Percentiles rank a stretch among this genome's conserved stretches.
These are phyloP conservation scores for Alternaria ethzedia DNA, from an alignment of 2,329 filamentous ascomycete species.

Conservation along the genomic window DNA sequence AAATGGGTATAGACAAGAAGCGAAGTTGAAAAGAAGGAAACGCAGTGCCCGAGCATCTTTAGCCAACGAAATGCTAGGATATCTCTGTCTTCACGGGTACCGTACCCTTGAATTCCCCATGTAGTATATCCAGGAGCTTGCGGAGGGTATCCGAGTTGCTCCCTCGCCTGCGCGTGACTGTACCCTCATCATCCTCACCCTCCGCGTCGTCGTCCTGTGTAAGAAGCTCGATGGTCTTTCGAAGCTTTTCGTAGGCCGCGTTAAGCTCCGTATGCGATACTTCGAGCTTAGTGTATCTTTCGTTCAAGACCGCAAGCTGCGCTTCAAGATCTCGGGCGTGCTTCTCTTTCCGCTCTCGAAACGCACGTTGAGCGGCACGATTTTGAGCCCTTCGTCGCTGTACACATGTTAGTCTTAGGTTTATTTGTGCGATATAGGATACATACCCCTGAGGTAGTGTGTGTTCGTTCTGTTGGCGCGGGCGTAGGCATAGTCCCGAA, in stretches of 20 bases:
- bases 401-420: conserved; percentile 11
- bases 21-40: neutral
- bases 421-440: no score
- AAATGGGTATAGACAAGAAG: conserved; percentile 20
- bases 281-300: conserved; percentile 63
- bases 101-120: conserved; percentile 43
- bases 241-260: conserved; percentile 49
- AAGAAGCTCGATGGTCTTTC: conserved; percentile 48
- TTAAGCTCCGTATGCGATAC: conserved; percentile 58
- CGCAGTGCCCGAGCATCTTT: neutral
- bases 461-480: conserved; percentile 38
- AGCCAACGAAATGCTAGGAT: neutral
- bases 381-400: conserved; percentile 67
- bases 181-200: conserved; percentile 35
- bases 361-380: conserved; percentile 66
- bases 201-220: conserved; percentile 44
- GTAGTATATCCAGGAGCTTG: conserved; percentile 48
- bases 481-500: conserved; percentile 25
- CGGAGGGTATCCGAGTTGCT: conserved; percentile 46
- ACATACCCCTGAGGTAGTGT: conserved; percentile 50
- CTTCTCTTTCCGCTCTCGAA: conserved; percentile 69
- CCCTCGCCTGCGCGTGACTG: conserved; percentile 26
- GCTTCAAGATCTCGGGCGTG: conserved; percentile 68
- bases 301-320: conserved; percentile 61
- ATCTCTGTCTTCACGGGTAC: conserved; percentile 32